Conservation (phyloP, 352 stramenopile genomes). For the Phytophthora cryptogea region DNA sequence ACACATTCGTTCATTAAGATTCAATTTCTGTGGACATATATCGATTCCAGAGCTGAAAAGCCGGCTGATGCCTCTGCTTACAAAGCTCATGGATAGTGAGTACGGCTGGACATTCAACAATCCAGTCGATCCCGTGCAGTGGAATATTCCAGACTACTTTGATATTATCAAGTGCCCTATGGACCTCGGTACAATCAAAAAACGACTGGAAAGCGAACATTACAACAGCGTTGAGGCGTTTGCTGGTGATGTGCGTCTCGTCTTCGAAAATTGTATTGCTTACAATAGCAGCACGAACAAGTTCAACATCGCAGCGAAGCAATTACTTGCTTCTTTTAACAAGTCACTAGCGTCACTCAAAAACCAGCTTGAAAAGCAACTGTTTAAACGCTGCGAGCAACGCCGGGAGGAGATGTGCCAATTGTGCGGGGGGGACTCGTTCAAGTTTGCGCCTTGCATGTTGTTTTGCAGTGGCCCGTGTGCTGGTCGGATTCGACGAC, state of each 20-base stretch:
- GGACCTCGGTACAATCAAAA: constrained; percentile 99
- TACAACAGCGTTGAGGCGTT: constrained; percentile 93
- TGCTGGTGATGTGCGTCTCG: constrained; percentile 84
- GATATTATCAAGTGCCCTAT: constrained; percentile 97
- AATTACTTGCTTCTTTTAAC: constrained; percentile 80
- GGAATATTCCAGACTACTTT: constrained; percentile 93
- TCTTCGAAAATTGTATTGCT: constrained; percentile 91
- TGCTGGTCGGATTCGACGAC: constrained; percentile 76
- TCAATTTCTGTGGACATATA: constrained; percentile 90
- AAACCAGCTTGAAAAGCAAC: constrained; percentile 79
- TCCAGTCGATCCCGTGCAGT: constrained; percentile 95
- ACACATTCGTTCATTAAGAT: constrained; percentile 88
- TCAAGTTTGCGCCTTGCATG: constrained; percentile 91
- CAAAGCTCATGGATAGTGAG: constrained; percentile 89
- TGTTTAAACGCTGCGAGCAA: constrained; percentile 85
- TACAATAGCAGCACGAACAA: constrained; percentile 92
- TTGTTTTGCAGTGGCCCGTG: constrained; percentile 89
- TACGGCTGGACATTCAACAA: constrained; percentile 93
- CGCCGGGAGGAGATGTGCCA: constrained; percentile 89
- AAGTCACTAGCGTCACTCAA: constrained; percentile 68
- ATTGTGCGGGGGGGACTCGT: constrained; percentile 87
- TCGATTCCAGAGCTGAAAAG: constrained; percentile 83
- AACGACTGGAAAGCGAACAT: constrained; percentile 93
- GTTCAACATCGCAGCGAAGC: constrained; percentile 87
- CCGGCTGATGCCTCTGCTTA: constrained; percentile 79